A percentile compares a stretch with the other conserved stretches of the same genome.
phyloP scores from a whole-genome alignment of 208 protist genomes.

The Leishmania guyanensis region DNA sequence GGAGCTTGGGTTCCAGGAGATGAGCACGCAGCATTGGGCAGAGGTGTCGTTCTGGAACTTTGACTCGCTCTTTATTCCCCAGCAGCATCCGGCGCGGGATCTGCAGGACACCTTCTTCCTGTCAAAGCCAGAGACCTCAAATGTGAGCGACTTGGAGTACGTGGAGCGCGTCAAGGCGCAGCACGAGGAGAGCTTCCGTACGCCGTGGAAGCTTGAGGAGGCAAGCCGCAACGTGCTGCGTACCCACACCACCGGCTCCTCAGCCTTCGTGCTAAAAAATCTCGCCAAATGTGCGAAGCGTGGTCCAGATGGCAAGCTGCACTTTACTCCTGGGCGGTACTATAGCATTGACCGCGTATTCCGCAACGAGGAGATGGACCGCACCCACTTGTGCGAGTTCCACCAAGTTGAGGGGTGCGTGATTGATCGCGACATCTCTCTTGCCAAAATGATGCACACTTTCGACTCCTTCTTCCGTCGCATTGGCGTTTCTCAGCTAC shows the following conservation, averaged over 20 bases:
- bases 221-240: constrained; percentile 98
- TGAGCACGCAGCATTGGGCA: constrained; percentile 99
- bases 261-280: constrained; percentile 96
- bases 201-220: constrained; percentile 95
- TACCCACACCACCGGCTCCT: constrained; percentile 99
- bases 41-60: constrained; percentile 99
- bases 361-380: constrained; percentile 99
- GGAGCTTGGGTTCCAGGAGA: constrained; percentile 99
- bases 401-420: constrained; percentile 99
- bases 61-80: constrained; percentile 99
- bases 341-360: constrained; percentile 99
- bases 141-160: constrained; percentile 80
- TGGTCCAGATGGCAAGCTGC: constrained; percentile 52
- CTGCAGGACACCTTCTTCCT: constrained; percentile 99
- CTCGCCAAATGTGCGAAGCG: constrained; percentile 80
- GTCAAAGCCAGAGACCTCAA: constrained; percentile 72
- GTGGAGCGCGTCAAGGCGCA: constrained; percentile 92
- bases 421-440: constrained; percentile 96
- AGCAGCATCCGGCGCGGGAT: constrained; percentile 99
- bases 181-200: constrained; percentile 95
- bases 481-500: constrained; percentile 95
- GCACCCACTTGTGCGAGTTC: constrained; percentile 99
- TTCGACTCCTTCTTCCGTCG: constrained; percentile 98
- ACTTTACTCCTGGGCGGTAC: constrained; percentile 96
- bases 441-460: constrained; percentile 99